Conservation (phyloP, 257 asterid genomes). For the Orobanche coerulescens region DNA sequence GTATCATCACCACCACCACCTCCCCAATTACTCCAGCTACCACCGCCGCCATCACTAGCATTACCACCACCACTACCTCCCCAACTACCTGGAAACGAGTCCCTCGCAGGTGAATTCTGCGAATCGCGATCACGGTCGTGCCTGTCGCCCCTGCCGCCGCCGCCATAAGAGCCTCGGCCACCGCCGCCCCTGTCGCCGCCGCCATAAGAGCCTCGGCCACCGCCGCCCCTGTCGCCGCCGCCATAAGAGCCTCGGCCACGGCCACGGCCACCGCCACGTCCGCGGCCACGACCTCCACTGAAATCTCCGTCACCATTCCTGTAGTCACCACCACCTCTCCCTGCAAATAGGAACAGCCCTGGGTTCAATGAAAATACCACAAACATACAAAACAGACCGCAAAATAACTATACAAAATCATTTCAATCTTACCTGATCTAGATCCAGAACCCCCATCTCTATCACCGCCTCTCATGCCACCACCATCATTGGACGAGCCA, state of each 20-base stretch:
- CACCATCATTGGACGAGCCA: slow-evolving; percentile 61
- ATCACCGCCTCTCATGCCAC: slow-evolving; percentile 74
- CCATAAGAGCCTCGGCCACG: slow-evolving; percentile 44
- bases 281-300: slow-evolving; percentile 50
- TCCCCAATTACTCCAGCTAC: slow-evolving; percentile 31
- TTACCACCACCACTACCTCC: slow-evolving; percentile 21
- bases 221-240: slow-evolving; percentile 24
- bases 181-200: background rate
- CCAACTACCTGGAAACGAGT: slow-evolving; percentile 37
- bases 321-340: slow-evolving; percentile 76
- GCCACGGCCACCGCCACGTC: slow-evolving; percentile 33
- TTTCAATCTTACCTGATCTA: slow-evolving; percentile 48
- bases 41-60: slow-evolving; percentile 21
- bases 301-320: slow-evolving; percentile 53
- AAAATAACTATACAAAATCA: background rate
- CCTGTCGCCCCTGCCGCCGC: slow-evolving; percentile 17
- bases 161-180: background rate
- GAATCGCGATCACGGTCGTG: slow-evolving; percentile 43
- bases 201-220: too few species aligned
- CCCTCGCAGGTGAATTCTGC: slow-evolving; percentile 60
- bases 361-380: background rate
- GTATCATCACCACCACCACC: slow-evolving; percentile 27
- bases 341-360: slow-evolving; percentile 30
- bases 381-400: background rate
- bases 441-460: slow-evolving; percentile 53